Evolutionary conservation across 306 rosid genomes (phyloP), one percentile per base, ranked within the genome.

Genomic region (Trifolium repens): DNA sequence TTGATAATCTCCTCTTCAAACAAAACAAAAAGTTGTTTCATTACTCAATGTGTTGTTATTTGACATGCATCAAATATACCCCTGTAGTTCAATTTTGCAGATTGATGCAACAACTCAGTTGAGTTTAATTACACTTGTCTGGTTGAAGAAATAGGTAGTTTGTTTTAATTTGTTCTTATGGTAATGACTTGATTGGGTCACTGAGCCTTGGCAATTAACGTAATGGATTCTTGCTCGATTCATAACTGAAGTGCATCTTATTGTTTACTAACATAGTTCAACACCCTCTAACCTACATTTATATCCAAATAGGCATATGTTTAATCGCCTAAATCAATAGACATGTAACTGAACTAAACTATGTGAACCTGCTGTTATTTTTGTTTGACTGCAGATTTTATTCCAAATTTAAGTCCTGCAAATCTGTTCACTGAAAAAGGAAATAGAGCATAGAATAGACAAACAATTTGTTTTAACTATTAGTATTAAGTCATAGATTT

Each of bases 401-500:
- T 9, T 61, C 44, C 58, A 40, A 72, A 55, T 72, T 55, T 76
- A 35, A 58, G 32, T 32, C 40, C 52, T 55, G 70, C 14, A 0
- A 42, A 54, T 44, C 71, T 76, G 71, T 59, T 67, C 50, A 55
- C 9, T 65, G 54, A 67, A 65, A 71, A 58, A 11, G 69, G 52
- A 55, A 49, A 5, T 14, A 35, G 71, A 26, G 37, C 60, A 52
- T 53, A 30, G 43, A 77, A 61, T 68, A 12, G 53, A 39, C 39
- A 66, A 27, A 43, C 35, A 71, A 64, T 55, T 57, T 52, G 19
- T 44, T 44, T 76, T 15, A 54, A 44, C 30, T 43, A 43, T 76
- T 27, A 37, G 40, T 37, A 37, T 37, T 6, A 54, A 44, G 40
- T 22, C 58, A 43, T 57, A 67, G 10, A 15, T n/a, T 27, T 62